A percentile compares a stretch with the other conserved stretches of the same genome.
Evolutionary conservation across 139 green algal genomes (phyloP).

Genomic region (Monoraphidium neglectum): DNA sequence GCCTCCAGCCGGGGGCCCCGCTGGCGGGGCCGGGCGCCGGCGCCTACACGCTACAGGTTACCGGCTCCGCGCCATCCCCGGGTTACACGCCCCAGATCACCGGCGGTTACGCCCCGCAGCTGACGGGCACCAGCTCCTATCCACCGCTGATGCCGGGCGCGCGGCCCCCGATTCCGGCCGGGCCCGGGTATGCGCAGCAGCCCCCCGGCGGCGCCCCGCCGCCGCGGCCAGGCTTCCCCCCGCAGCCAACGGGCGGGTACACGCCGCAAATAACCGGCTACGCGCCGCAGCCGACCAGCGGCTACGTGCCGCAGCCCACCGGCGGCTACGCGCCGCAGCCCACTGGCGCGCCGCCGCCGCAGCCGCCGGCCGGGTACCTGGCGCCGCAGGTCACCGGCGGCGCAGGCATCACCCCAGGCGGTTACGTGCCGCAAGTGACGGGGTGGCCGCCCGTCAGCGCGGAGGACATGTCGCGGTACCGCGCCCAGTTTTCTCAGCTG

Average conservation of each 20-base stretch:
- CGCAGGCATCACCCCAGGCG: background rate
- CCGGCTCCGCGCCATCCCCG: background rate
- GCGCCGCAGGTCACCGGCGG: conserved; percentile 21
- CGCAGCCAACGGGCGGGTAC: conserved; percentile 19
- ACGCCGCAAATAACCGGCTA: conserved; percentile 41
- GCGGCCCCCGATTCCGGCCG: no score
- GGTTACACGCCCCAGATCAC: no score
- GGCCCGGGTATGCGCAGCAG: no score
- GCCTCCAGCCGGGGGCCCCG: conserved; percentile 26
- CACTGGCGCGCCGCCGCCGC: background rate
- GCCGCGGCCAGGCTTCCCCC: background rate
- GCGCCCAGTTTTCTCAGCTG: conserved; percentile 67
- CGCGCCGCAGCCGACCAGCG: conserved; percentile 27
- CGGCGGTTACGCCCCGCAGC: background rate
- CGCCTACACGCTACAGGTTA: background rate
- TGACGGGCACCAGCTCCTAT: conserved; percentile 11
- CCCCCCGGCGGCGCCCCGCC: no score
- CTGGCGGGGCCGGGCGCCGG: conserved; percentile 14
- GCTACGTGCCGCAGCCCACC: background rate
- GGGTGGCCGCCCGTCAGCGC: conserved; percentile 46
- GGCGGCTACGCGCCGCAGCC: conserved; percentile 18
- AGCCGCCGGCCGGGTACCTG: background rate
- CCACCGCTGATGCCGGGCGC: no score
- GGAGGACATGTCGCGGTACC: conserved; percentile 62
- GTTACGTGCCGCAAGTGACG: conserved; percentile 25